phyloP scores from a whole-genome alignment of 2,329 filamentous ascomycete genomes.

The Laburnicola sp. region DNA sequence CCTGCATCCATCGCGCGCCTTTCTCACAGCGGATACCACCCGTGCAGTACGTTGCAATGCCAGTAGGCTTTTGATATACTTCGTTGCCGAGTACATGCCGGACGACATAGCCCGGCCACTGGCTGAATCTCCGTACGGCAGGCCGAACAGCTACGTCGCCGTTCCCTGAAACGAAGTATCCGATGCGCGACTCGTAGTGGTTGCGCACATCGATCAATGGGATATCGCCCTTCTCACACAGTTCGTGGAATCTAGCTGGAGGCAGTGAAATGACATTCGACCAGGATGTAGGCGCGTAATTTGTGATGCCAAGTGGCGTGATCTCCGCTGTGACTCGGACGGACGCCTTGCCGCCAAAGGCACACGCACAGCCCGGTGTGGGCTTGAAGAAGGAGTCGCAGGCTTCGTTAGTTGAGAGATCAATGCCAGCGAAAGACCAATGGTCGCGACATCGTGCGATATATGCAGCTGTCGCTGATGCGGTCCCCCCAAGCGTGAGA shows the following conservation, averaged over 20 bases:
- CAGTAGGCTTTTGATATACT: conserved; percentile 12
- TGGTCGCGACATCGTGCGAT: conserved; percentile 21
- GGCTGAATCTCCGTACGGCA: conserved; percentile 27
- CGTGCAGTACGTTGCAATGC: conserved; percentile 29
- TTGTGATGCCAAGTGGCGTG: conserved; percentile 28
- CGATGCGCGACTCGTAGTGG: conserved; percentile 31
- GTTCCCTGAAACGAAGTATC: conserved; percentile 26
- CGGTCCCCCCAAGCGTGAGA: conserved; percentile 25
- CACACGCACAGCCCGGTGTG: conserved; percentile 27
- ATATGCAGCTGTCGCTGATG: conserved; percentile 15
- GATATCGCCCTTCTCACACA: conserved; percentile 18
- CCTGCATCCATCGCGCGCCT: conserved; percentile 32
- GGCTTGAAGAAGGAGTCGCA: conserved; percentile 26
- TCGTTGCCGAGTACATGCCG: conserved; percentile 21
- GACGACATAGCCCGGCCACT: conserved; percentile 29
- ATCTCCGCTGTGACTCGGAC: conserved; percentile 26
- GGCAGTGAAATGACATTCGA: conserved; percentile 19
- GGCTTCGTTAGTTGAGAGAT: conserved; percentile 11
- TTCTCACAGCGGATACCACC: conserved; percentile 32
- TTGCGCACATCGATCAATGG: conserved; percentile 29
- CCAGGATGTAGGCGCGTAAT: conserved; percentile 28
- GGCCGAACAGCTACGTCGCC: conserved; percentile 22
- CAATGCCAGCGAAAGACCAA: conserved; percentile 26
- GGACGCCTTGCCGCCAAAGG: conserved; percentile 17
- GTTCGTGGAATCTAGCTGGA: conserved; percentile 24